Evolutionary conservation across 2,329 filamentous ascomycete species (phyloP), one percentile per base, ranked within the genome.

Genomic region (Sporothrix mexicana): DNA sequence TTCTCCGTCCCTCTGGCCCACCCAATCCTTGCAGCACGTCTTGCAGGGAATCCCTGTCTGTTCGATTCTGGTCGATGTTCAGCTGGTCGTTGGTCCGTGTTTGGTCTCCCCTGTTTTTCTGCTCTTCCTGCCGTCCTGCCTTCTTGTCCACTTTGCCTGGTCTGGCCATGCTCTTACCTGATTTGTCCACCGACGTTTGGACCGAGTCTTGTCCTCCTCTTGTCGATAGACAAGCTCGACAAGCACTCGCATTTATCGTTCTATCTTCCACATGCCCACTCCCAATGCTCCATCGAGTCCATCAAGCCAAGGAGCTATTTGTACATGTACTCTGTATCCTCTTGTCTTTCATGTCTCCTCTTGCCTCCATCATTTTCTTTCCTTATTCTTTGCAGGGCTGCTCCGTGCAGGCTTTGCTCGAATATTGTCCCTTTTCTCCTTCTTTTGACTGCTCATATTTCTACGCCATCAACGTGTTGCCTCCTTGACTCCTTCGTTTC

Each of bases 171-270:
- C 30, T 30, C 15, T 36, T 69, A 15, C 66, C 66, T 55, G 30
- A 43, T 43, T 20, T 20, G 66, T 23, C 66, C 30, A 69, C 66
- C 66, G 47, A 55, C n/a, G 43, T 67, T 67, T 67, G 41, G 12
- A 17, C 15, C 45, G 15, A 23, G 30, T 36, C 30, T 36, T 36
- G 30, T 36, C 36, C 36, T 36, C 57, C n/a, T 10, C 20, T 15
- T 47, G 43, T 36, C 30, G 30, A 36, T 36, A 36, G 30, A 36
- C 30, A 36, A 36, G 30, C 30, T 36, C 30, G 30, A 36, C 30
- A 36, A 36, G 30, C 30, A 36, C 30, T 36, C 30, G 30, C 30
- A 36, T 36, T 36, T 36, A 23, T 25, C n/a, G 47, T 30, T 30
- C 17, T 64, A n/a, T 64, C 41, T 15, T 61, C 30, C 30, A 36